These are phyloP conservation scores for Vicia villosa DNA, from an alignment of 306 rosid genomes.

Conservation along the genomic window DNA sequence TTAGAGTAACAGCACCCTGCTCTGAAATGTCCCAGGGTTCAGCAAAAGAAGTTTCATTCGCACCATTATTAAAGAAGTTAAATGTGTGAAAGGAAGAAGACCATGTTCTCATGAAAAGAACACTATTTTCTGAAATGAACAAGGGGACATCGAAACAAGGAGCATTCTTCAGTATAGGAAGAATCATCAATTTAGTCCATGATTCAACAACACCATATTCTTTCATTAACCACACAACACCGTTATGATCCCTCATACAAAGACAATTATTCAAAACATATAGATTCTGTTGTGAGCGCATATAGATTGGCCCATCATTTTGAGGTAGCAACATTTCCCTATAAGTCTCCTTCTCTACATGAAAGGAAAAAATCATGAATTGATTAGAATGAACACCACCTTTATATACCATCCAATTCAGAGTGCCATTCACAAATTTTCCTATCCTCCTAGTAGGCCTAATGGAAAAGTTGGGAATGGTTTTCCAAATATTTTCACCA, in stretches of 20 bases:
- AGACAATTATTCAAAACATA: neutral
- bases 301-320: too few species aligned
- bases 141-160: too few species aligned
- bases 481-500: neutral
- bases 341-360: neutral
- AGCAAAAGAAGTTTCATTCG: too few species aligned
- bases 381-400: too few species aligned
- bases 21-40: too few species aligned
- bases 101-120: too few species aligned
- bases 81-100: too few species aligned
- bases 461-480: neutral
- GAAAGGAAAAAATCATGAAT: neutral
- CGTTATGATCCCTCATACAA: neutral
- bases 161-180: too few species aligned
- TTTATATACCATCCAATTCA: neutral
- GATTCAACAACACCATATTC: neutral
- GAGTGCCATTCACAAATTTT: neutral
- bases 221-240: neutral
- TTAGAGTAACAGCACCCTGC: too few species aligned
- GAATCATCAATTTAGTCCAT: neutral
- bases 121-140: too few species aligned
- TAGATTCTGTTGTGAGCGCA: fast-evolving
- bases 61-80: too few species aligned
- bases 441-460: neutral
- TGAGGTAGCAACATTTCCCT: neutral